Evolutionary conservation across 2,329 filamentous ascomycete genomes (phyloP).

Genomic region (Ceratocystiopsis brevicomis): DNA sequence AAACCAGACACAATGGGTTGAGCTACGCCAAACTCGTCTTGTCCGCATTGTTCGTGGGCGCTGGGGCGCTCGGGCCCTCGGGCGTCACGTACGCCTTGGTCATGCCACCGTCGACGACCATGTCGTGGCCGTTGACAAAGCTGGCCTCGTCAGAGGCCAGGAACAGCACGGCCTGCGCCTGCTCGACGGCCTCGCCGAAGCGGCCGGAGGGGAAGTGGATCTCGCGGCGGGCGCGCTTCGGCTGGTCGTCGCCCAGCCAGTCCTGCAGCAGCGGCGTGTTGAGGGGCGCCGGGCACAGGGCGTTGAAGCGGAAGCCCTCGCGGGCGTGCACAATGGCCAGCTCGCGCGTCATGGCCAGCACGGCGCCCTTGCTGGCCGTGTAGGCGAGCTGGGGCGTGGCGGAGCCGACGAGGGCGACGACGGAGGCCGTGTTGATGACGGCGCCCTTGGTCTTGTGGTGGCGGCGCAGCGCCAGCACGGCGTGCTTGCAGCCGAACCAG

Average conservation of each 20-base stretch:
- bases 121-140: slow-evolving; percentile 81
- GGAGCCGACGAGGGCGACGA: slow-evolving; percentile 71
- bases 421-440: slow-evolving; percentile 83
- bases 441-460: slow-evolving; percentile 62
- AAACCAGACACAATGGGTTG: too few species aligned
- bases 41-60: slow-evolving; percentile 39
- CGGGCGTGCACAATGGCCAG: slow-evolving; percentile 81
- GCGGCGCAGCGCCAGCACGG: slow-evolving; percentile 60
- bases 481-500: slow-evolving; percentile 92
- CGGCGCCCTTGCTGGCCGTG: slow-evolving; percentile 84
- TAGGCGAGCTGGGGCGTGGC: slow-evolving; percentile 84
- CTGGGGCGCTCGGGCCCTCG: slow-evolving; percentile 34
- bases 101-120: slow-evolving; percentile 92
- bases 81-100: slow-evolving; percentile 71
- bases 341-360: slow-evolving; percentile 76
- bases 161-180: slow-evolving; percentile 77
- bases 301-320: slow-evolving; percentile 79
- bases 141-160: slow-evolving; percentile 73
- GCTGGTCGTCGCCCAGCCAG: slow-evolving; percentile 74
- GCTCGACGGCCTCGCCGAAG: slow-evolving; percentile 86
- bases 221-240: slow-evolving; percentile 66
- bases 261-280: slow-evolving; percentile 87
- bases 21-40: too few species aligned
- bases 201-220: slow-evolving; percentile 76
- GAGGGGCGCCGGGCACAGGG: slow-evolving; percentile 72